Evolutionary conservation across 768 basidiomycete species (phyloP).

Genomic region (Xerocomus brunneocitrinus): DNA sequence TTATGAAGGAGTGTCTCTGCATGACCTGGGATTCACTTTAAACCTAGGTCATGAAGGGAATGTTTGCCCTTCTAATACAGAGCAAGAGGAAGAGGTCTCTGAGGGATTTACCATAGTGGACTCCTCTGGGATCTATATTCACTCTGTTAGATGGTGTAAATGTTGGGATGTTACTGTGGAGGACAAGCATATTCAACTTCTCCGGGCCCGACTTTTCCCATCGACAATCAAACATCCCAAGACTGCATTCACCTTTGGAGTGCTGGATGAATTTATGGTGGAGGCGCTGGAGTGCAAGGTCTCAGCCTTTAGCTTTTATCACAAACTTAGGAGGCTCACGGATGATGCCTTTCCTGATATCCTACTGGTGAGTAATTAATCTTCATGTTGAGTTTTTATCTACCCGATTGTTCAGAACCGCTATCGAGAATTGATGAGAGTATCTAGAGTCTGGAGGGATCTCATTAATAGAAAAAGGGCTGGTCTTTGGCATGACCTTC

Average conservation of each 20-base stretch:
- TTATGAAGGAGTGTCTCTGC: too few species aligned
- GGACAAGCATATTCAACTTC: constrained; percentile 10
- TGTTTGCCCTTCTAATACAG: too few species aligned
- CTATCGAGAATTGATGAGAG: not conserved
- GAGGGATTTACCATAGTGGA: too few species aligned
- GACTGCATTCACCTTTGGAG: constrained; percentile 20
- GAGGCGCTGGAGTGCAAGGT: constrained; percentile 14
- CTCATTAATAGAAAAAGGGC: not conserved
- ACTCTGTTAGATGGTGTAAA: too few species aligned
- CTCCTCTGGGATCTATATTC: too few species aligned
- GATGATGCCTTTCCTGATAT: not conserved
- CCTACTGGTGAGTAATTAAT: not conserved
- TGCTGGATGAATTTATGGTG: constrained; percentile 19
- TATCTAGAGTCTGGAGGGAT: not conserved
- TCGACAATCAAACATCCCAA: constrained; percentile 9
- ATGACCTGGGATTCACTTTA: too few species aligned
- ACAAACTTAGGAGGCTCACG: not conserved
- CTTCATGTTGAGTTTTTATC: not conserved
- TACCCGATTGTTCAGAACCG: not conserved
- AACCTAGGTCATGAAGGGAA: too few species aligned
- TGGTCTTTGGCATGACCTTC: not conserved
- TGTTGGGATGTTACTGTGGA: not conserved
- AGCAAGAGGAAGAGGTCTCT: too few species aligned
- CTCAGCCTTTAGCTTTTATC: not conserved
- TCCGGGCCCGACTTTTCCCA: constrained; percentile 9